Base-by-base conservation (phyloP, 176 grass and related monocot species). In the Triticum monococcum region DNA sequence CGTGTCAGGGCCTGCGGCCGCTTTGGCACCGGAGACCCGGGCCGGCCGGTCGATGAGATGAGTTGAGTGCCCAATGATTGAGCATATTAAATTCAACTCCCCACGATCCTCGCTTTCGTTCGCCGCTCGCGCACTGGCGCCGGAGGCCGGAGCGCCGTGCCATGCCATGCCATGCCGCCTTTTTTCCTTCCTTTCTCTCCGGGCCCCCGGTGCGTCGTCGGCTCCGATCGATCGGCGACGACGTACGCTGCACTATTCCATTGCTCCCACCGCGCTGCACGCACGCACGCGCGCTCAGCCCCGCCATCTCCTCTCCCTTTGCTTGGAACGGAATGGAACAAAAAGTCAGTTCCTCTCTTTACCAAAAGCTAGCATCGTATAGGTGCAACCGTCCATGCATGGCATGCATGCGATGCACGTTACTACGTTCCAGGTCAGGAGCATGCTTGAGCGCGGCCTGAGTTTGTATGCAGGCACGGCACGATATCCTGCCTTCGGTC, bases 21-120 rank as follows among this genome's bases (percentile, higher is more conserved):
- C 17, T 18, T 45, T 18, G 50, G 50, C 50, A 5, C 64, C 12
- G 25, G 50, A 17, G 48, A 52, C 48, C 48, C 8, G 24, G 45
- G 35, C 10, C 17, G 45, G 35, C 10, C 17, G 46, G 64, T 69
- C 30, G 86, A 24, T 3, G 54, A 35, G 56, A 60, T 18, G 72
- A 59, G 84, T 86, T 79, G 85, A 90, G 84, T 87, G 48, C 84
- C 84, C 84, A 87, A 90, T 90, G 89, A 90, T 90, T 83, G 75
- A 1, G 17, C 40, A 24, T 82, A 83, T 72, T 82, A 30, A 86
- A 86, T 72, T 50, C 56, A 22, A 9, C 18, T 8, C 38, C n/a
- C 52, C 22, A 12, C 28, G 1, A 3, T 36, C 38, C 84, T 41
- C 45, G 7, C 40, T 18, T 72, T 23, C 20, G 20, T 41, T 57